phyloP scores from a whole-genome alignment of 108 stramenopile genomes.

The Nitzschia putrida region DNA sequence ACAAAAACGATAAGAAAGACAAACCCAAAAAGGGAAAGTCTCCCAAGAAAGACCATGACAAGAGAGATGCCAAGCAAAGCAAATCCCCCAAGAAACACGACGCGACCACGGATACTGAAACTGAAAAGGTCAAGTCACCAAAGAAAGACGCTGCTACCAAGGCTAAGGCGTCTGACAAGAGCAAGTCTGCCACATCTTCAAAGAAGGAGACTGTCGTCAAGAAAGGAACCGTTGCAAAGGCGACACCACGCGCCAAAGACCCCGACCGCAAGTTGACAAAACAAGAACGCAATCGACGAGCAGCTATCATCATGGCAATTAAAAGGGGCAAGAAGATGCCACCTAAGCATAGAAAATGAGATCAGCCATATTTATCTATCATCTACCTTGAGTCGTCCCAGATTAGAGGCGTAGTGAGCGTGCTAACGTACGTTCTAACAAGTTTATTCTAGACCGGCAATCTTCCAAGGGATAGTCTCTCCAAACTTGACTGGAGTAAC shows the following conservation, averaged over 20 bases:
- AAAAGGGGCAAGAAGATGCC: conserved; percentile 1
- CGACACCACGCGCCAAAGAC: conserved; percentile 27
- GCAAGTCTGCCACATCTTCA: conserved; percentile 14
- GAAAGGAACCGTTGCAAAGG: neutral
- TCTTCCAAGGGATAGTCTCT: conserved; percentile 80
- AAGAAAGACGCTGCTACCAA: neutral
- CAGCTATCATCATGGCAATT: conserved; percentile 47
- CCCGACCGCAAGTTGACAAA: conserved; percentile 46
- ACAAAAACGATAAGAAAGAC: conserved; percentile 34
- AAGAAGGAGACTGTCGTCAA: neutral
- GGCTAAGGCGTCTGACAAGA: neutral
- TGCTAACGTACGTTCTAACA: too few relatives aligned
- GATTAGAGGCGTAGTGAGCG: too few relatives aligned
- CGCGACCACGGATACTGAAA: too few relatives aligned
- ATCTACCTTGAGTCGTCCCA: too few relatives aligned
- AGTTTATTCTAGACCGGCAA: conserved; percentile 35
- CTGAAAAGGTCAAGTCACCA: neutral
- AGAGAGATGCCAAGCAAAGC: too few relatives aligned
- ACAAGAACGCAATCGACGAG: conserved; percentile 53
- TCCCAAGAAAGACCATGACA: neutral
- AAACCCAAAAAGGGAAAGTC: conserved; percentile 35
- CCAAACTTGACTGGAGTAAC: conserved; percentile 88
- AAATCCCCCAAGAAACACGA: too few relatives aligned
- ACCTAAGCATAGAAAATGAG: neutral
- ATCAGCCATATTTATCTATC: too few relatives aligned